Percentiles rank a stretch among this genome's conserved stretches.
These are phyloP conservation scores for Xylariaceae sp. DNA, from an alignment of 2,329 filamentous ascomycete genomes.

Conservation along the genomic window DNA sequence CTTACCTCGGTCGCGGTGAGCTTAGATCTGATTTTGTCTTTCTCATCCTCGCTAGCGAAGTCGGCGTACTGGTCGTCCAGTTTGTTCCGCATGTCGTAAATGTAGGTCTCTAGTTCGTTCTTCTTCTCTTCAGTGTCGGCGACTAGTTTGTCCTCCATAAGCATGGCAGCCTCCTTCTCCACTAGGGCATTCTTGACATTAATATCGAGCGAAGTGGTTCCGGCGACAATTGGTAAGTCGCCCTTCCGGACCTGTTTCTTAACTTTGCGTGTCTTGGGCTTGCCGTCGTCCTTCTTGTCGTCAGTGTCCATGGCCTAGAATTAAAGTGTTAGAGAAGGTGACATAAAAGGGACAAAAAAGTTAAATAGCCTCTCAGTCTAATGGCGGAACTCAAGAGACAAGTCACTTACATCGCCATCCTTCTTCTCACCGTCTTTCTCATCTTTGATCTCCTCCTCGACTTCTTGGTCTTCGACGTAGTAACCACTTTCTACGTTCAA, in stretches of 20 bases:
- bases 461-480: constrained; percentile 95
- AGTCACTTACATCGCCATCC: constrained; percentile 65
- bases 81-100: constrained; percentile 95
- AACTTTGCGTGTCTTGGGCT: constrained; percentile 84
- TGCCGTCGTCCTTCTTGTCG: constrained; percentile 55
- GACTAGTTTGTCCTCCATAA: constrained; percentile 97
- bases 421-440: constrained; percentile 53
- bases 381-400: constrained; percentile 2
- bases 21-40: constrained; percentile 76
- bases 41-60: constrained; percentile 87
- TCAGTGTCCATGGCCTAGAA: constrained; percentile 80
- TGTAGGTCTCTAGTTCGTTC: constrained; percentile 97
- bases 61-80: constrained; percentile 87
- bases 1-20: constrained; percentile 81
- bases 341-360: neutral
- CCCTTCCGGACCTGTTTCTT: constrained; percentile 99
- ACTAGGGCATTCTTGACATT: constrained; percentile 58
- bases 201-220: constrained; percentile 73
- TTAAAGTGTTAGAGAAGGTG: constrained; percentile 4
- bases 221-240: constrained; percentile 80
- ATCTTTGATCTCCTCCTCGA: constrained; percentile 85
- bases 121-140: constrained; percentile 99
- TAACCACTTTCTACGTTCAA: constrained; percentile 96
- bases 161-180: constrained; percentile 86
- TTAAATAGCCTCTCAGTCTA: neutral